These are phyloP conservation scores for Hypoxylon sp. DNA, from an alignment of 2,329 filamentous ascomycete genomes.

Conservation along the genomic window DNA sequence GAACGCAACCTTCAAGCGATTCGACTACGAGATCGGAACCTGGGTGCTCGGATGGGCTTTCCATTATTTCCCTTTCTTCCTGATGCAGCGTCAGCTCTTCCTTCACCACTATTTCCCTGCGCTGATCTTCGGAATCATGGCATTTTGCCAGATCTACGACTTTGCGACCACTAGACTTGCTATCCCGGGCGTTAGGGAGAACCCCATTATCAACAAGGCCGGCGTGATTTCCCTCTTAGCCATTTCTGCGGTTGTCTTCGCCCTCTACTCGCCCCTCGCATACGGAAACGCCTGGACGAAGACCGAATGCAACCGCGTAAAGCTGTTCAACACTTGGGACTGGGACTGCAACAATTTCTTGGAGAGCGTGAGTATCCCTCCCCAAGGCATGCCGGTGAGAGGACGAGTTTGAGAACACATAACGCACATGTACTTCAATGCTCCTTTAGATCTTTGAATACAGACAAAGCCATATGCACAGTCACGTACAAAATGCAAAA, in stretches of 20 bases:
- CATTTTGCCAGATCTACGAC: slow-evolving; percentile 89
- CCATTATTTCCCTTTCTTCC: slow-evolving; percentile 98
- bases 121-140: slow-evolving; percentile 92
- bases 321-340: slow-evolving; percentile 91
- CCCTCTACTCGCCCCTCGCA: slow-evolving; percentile 85
- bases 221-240: slow-evolving; percentile 79
- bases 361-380: slow-evolving; percentile 77
- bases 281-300: slow-evolving; percentile 97
- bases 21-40: slow-evolving; percentile 95
- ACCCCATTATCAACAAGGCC: slow-evolving; percentile 79
- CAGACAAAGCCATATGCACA: slow-evolving; percentile 19
- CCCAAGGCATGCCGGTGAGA: slow-evolving; percentile 53
- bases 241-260: slow-evolving; percentile 80
- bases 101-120: slow-evolving; percentile 98
- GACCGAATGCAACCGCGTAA: slow-evolving; percentile 84
- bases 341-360: slow-evolving; percentile 98
- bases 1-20: slow-evolving; percentile 88
- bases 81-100: slow-evolving; percentile 98
- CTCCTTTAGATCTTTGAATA: slow-evolving; percentile 17
- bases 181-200: slow-evolving; percentile 74
- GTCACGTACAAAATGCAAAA: slow-evolving; percentile 1
- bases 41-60: slow-evolving; percentile 94
- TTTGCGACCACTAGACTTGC: slow-evolving; percentile 81
- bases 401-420: slow-evolving; percentile 45
- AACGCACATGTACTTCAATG: slow-evolving; percentile 15